Percentiles rank a stretch among this genome's conserved stretches.
These are phyloP conservation scores for Linaria vulgaris DNA, from an alignment of 257 asterid genomes.

Conservation along the genomic window DNA sequence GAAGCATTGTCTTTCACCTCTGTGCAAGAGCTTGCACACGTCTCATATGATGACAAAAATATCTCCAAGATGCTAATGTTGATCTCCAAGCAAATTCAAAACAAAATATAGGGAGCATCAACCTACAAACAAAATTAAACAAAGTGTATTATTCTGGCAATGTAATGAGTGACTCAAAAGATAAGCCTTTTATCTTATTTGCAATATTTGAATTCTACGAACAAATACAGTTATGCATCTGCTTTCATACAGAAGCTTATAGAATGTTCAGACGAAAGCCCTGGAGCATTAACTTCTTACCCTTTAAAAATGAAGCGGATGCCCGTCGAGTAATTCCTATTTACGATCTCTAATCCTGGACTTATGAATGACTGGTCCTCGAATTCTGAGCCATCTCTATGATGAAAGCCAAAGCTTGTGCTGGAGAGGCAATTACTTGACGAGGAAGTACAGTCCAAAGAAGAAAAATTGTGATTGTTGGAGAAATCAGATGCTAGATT, in stretches of 20 bases:
- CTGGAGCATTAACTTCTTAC: conserved; percentile 38
- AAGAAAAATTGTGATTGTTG: conserved; percentile 28
- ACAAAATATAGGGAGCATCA: conserved; percentile 57
- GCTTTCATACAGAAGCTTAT: not conserved
- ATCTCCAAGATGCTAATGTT: conserved; percentile 52
- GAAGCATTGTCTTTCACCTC: conserved; percentile 44
- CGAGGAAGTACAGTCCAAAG: conserved; percentile 40
- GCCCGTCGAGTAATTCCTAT: conserved; percentile 51
- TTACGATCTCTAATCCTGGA: conserved; percentile 53
- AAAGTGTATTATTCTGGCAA: conserved; percentile 14
- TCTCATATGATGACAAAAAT: conserved; percentile 42
- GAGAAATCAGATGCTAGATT: conserved; percentile 26
- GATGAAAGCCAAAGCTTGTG: conserved; percentile 32
- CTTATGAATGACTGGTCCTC: conserved; percentile 37
- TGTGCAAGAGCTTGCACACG: conserved; percentile 42
- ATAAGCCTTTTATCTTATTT: no score
- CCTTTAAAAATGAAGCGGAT: conserved; percentile 72
- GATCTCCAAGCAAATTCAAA: conserved; percentile 61
- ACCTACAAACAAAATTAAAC: conserved; percentile 47
- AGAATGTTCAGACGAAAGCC: conserved; percentile 7
- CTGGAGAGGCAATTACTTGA: conserved; percentile 38
- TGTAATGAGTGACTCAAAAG: conserved; percentile 8
- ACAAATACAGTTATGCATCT: no score
- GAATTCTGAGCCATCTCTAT: conserved; percentile 32
- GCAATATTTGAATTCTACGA: no score